phyloP scores from a whole-genome alignment of 2,329 filamentous ascomycete genomes.

The Botrytis aclada region DNA sequence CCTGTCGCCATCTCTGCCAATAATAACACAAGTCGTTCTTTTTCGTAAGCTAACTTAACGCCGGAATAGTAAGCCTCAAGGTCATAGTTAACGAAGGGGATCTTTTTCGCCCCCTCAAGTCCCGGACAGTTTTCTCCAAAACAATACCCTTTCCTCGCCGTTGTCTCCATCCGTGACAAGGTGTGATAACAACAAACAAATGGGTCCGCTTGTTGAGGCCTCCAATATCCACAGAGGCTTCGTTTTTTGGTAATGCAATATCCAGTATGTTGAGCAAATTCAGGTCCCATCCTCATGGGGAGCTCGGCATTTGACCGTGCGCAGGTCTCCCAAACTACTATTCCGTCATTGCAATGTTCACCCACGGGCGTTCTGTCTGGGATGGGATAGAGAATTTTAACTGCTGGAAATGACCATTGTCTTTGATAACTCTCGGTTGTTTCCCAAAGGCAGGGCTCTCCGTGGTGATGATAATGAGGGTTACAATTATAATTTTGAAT shows the following conservation, averaged over 20 bases:
- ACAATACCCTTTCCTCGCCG: background rate
- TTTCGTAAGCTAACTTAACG: background rate
- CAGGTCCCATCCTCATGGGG: background rate
- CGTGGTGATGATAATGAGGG: background rate
- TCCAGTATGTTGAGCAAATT: background rate
- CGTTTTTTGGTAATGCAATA: background rate
- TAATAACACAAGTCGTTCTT: background rate
- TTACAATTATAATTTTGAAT: background rate
- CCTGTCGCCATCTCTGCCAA: background rate
- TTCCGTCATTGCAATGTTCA: background rate
- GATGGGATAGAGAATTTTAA: background rate
- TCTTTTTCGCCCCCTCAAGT: background rate
- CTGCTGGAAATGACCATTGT: constrained; percentile 1
- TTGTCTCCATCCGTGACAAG: background rate
- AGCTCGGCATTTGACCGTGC: fast-evolving
- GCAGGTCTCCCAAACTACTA: background rate
- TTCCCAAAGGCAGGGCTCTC: background rate
- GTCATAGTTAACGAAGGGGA: background rate
- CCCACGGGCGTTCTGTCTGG: background rate
- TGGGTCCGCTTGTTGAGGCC: background rate
- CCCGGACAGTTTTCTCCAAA: constrained; percentile 2
- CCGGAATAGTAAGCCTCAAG: background rate
- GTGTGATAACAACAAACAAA: background rate
- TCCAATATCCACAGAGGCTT: background rate
- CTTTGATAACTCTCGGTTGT: background rate